These are phyloP conservation scores for Limnomonas spitsbergensis DNA, from an alignment of 139 green algal species.

Conservation along the genomic window DNA sequence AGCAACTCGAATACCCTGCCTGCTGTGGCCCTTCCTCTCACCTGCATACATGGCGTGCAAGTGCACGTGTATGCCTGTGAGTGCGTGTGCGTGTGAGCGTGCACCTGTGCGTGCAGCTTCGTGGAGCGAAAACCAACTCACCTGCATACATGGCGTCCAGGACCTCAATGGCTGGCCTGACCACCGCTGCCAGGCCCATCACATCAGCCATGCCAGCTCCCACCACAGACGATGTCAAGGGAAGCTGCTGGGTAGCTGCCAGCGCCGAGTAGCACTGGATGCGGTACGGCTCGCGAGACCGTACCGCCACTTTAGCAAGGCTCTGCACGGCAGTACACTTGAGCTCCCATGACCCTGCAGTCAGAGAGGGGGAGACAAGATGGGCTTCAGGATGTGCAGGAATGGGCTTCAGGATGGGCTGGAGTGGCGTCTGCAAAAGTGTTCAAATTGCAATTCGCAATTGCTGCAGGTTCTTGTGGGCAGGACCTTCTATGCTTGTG, in stretches of 20 bases:
- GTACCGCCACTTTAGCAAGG: conserved; percentile 66
- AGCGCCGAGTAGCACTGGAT: conserved; percentile 68
- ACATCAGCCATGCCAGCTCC: conserved; percentile 28
- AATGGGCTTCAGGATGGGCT: no score
- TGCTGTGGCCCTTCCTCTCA: no score
- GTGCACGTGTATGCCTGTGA: no score
- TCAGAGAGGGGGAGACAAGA: conserved; percentile 6
- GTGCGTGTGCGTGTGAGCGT: no score
- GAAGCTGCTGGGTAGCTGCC: background rate
- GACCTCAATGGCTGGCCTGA: conserved; percentile 50
- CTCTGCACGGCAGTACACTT: conserved; percentile 40
- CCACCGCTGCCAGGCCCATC: conserved; percentile 52
- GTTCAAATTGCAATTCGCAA: no score
- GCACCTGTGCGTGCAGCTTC: no score
- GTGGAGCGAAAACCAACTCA: no score
- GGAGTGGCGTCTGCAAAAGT: no score
- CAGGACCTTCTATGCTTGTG: no score
- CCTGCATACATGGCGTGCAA: no score
- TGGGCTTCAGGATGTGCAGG: background rate
- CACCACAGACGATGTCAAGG: background rate
- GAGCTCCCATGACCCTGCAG: conserved; percentile 36
- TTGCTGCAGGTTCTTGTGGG: no score
- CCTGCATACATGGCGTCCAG: conserved; percentile 75
- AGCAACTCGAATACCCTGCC: no score
- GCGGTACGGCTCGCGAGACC: conserved; percentile 76